phyloP scores from a whole-genome alignment of 805 yeast genomes.

The Candida arabinofermentans region DNA sequence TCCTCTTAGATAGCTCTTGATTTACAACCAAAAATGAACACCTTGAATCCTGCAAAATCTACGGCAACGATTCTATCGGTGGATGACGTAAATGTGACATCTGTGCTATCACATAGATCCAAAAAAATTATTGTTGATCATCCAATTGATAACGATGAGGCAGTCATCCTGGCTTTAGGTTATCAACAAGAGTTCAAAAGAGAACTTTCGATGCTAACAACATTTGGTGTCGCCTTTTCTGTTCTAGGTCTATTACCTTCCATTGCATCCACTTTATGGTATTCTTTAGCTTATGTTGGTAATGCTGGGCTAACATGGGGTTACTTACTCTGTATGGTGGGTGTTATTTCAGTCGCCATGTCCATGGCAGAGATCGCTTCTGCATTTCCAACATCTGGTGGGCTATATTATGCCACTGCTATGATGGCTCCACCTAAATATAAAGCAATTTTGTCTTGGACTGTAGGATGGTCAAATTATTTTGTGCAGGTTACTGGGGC shows the following conservation, averaged over 20 bases:
- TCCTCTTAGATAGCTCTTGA: no score
- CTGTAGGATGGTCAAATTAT: constrained; percentile 62
- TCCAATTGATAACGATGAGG: constrained; percentile 45
- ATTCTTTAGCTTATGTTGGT: constrained; percentile 58
- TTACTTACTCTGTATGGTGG: constrained; percentile 49
- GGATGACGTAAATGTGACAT: constrained; percentile 23
- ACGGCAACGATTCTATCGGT: constrained; percentile 28
- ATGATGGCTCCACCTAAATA: constrained; percentile 53
- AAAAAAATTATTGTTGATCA: constrained; percentile 39
- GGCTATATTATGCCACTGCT: constrained; percentile 63
- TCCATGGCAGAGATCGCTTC: constrained; percentile 62
- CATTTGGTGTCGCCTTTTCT: constrained; percentile 61
- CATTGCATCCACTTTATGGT: constrained; percentile 55
- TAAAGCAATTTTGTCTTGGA: constrained; percentile 54
- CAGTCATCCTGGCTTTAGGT: constrained; percentile 51
- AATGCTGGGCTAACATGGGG: constrained; percentile 63
- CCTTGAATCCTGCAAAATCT: constrained; percentile 12
- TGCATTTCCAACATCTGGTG: constrained; percentile 63
- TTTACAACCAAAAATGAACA: no score
- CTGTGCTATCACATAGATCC: constrained; percentile 22
- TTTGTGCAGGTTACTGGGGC: constrained; percentile 58
- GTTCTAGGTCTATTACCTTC: constrained; percentile 63
- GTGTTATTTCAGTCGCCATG: constrained; percentile 52
- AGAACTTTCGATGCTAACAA: constrained; percentile 51
- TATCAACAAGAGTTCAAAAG: constrained; percentile 62